These are phyloP conservation scores for Cynara cardunculus DNA, from an alignment of 129 eudicot species.

Conservation along the genomic window DNA sequence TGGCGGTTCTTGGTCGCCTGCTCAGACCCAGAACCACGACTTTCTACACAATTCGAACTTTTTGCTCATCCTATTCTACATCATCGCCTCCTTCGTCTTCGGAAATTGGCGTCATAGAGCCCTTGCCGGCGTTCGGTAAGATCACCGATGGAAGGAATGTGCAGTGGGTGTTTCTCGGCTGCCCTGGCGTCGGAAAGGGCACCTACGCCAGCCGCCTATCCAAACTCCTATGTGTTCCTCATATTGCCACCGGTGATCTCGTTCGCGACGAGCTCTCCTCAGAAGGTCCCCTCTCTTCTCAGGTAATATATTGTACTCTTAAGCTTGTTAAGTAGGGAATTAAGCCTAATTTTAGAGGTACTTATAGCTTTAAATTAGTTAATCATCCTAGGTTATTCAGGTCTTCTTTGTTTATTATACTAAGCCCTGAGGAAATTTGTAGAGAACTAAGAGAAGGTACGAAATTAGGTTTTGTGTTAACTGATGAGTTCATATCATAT, in stretches of 20 bases:
- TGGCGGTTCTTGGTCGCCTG: slow-evolving; percentile 69
- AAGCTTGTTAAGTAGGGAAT: neutral
- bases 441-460: neutral
- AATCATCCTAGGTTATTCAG: neutral
- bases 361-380: neutral
- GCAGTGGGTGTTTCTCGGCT: slow-evolving; percentile 94
- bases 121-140: slow-evolving; percentile 14
- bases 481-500: neutral
- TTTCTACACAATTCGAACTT: slow-evolving; percentile 21
- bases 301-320: slow-evolving; percentile 31
- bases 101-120: slow-evolving; percentile 12
- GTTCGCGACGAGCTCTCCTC: slow-evolving; percentile 73
- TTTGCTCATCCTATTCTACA: slow-evolving; percentile 20
- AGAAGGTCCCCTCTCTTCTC: slow-evolving; percentile 66
- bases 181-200: slow-evolving; percentile 97
- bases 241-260: slow-evolving; percentile 94
- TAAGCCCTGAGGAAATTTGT: neutral
- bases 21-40: slow-evolving; percentile 22
- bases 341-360: neutral
- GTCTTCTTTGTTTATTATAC: neutral
- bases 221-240: slow-evolving; percentile 72
- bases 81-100: slow-evolving; percentile 22
- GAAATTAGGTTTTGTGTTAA: neutral
- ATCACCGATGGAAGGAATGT: slow-evolving; percentile 37
- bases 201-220: slow-evolving; percentile 88